phyloP scores from a whole-genome alignment of 163 green algal genomes.

The Picocystis sp. region DNA sequence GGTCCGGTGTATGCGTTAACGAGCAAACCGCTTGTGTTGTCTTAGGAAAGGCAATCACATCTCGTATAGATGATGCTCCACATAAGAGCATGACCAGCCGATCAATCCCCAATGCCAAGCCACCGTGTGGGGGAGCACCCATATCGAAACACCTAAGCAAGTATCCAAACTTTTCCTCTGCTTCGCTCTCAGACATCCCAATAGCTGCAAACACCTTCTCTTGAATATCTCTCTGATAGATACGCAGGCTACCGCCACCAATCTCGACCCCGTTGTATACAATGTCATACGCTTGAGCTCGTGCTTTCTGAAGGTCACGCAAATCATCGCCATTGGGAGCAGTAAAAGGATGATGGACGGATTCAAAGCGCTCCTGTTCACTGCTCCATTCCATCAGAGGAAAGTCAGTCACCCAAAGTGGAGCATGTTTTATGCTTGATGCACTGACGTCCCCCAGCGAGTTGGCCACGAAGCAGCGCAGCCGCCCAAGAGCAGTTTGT shows the following conservation, averaged over 20 bases:
- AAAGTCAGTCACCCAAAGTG: conserved; percentile 94
- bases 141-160: conserved; percentile 78
- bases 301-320: conserved; percentile 33
- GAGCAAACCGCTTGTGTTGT: conserved; percentile 67
- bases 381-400: conserved; percentile 92
- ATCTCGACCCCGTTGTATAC: conserved; percentile 98
- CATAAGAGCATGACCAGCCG: conserved; percentile 80
- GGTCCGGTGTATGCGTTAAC: conserved; percentile 51
- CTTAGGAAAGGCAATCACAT: conserved; percentile 99
- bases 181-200: conserved; percentile 52
- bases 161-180: conserved; percentile 84
- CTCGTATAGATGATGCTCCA: conserved; percentile 61
- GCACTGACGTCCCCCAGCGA: conserved; percentile 34
- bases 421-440: conserved; percentile 27
- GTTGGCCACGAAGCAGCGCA: conserved; percentile 52
- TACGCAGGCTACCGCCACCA: conserved; percentile 81
- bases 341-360: conserved; percentile 96
- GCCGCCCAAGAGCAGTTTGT: conserved; percentile 56
- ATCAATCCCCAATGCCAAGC: conserved; percentile 77
- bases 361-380: conserved; percentile 44
- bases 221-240: conserved; percentile 83
- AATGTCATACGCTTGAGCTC: conserved; percentile 81
- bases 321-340: conserved; percentile 61
- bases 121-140: conserved; percentile 82
- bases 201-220: conserved; percentile 78